Evolutionary conservation across 495 filamentous ascomycete genomes (phyloP).

Genomic region (Thermochaetoides thermophila): DNA sequence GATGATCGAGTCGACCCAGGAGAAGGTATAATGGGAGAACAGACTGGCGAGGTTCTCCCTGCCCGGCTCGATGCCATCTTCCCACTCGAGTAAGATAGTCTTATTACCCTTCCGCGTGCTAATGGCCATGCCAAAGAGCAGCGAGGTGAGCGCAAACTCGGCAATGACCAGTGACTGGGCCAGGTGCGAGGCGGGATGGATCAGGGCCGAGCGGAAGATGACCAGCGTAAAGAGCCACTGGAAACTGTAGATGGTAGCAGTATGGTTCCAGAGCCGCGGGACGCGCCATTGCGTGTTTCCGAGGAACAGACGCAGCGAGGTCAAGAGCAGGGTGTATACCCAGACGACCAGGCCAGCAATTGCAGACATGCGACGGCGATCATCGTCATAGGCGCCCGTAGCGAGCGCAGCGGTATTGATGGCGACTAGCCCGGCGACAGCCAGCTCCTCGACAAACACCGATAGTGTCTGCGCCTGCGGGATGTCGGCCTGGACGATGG

Average conservation of each 20-base stretch:
- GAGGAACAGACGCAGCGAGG: conserved; percentile 54
- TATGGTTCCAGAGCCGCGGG: conserved; percentile 83
- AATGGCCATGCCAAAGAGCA: conserved; percentile 60
- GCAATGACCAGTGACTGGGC: conserved; percentile 46
- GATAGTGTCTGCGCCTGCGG: conserved; percentile 58
- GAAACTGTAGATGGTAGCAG: conserved; percentile 65
- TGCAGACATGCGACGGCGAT: conserved; percentile 35
- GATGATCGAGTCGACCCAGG: conserved; percentile 82
- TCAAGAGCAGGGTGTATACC: conserved; percentile 69
- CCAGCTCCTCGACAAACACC: conserved; percentile 57
- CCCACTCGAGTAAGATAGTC: conserved; percentile 68
- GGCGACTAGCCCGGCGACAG: conserved; percentile 53
- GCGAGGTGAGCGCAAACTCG: conserved; percentile 57
- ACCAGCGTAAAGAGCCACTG: conserved; percentile 67
- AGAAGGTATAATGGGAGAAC: conserved; percentile 74
- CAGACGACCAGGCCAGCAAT: conserved; percentile 54
- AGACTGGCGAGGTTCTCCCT: conserved; percentile 74
- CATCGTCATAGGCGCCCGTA: conserved; percentile 17
- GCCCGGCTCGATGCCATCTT: conserved; percentile 73
- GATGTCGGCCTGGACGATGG: conserved; percentile 58
- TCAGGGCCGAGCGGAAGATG: conserved; percentile 70
- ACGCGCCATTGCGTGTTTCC: conserved; percentile 51
- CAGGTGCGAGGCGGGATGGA: conserved; percentile 55
- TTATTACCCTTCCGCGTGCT: conserved; percentile 87
- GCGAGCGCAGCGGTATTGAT: conserved; percentile 49